Base-by-base conservation (phyloP, 805 yeast species). In the Lachancea nothofagi region DNA sequence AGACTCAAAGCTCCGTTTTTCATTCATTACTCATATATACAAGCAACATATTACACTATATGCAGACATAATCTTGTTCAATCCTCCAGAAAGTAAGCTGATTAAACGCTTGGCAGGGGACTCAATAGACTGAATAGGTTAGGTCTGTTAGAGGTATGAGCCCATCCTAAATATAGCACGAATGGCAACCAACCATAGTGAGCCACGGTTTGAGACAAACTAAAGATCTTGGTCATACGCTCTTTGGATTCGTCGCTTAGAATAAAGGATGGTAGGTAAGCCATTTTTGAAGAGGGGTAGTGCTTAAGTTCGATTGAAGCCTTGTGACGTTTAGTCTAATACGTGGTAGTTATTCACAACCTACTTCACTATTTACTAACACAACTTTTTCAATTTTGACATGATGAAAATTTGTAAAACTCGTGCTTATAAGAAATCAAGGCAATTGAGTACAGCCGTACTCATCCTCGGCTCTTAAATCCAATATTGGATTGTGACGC, bases 151-250 rank as follows among this genome's bases (percentile, higher is more conserved):
- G 87, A 72, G 48, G 90, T 80, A 52, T 85, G 78, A 42, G 75
- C 64, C 88, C 88, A 83, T 34, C 93, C 98, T 54, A 93, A 70
- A 72, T 93, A 93, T 59, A 93, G 71, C 50, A 93, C 81, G 61
- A 93, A 83, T 42, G 98, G 98, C 55, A 93, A 81, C 86, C 95
- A 93, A 33, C 97, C 97, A 66, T 88, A 93, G 67, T 94, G 98
- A 43, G 90, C 84, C 56, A 83, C 74, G 38, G 86, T 83, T 61
- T 87, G 85, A 49, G 96, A 79, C 54, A 86, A 72, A 53, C 84
- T 94, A 51, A 88, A 69, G 48, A 89, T 69, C 64, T 81, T 86
- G 62, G 80, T 68, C 64, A 93, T 76, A 69, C 97, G 87, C 71
- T 93, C 98, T 76, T 83, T 55, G 33, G 65, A 60, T 43, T 62